phyloP scores from a whole-genome alignment of 2,329 filamentous ascomycete genomes.

The Penicillium olsonii region DNA sequence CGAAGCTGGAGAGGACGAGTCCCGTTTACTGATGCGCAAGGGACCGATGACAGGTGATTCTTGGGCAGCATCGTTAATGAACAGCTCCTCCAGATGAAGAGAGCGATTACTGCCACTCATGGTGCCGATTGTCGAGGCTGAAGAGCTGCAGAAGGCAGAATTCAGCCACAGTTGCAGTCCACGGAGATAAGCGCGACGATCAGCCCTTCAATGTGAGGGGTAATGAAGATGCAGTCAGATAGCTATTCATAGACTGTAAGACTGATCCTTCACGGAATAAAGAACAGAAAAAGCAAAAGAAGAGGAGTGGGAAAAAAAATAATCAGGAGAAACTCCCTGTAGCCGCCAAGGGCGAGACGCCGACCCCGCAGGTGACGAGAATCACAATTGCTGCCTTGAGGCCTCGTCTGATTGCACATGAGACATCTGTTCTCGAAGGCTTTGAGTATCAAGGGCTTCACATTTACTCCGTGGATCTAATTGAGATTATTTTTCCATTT shows the following conservation, averaged over 20 bases:
- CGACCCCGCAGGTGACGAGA: slow-evolving; percentile 24
- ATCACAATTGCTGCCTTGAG: slow-evolving; percentile 16
- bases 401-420: no score
- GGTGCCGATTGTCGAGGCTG: slow-evolving; percentile 11
- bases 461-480: no score
- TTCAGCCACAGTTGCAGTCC: slow-evolving; percentile 10
- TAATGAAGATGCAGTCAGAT: not conserved
- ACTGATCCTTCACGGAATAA: not conserved
- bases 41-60: slow-evolving; percentile 74
- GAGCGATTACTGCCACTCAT: slow-evolving; percentile 55
- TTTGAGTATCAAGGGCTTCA: no score
- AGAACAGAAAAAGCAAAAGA: not conserved
- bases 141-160: slow-evolving; percentile 4
- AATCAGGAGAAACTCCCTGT: slow-evolving; percentile 3
- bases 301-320: slow-evolving; percentile 2
- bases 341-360: slow-evolving; percentile 22
- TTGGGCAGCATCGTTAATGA: slow-evolving; percentile 49
- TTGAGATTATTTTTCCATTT: no score
- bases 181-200: slow-evolving; percentile 20
- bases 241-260: slow-evolving; percentile 6
- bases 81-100: slow-evolving; percentile 79
- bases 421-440: no score
- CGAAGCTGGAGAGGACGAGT: slow-evolving; percentile 60
- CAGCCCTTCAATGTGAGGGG: slow-evolving; percentile 4
- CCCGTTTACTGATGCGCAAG: slow-evolving; percentile 79